Percentiles rank a stretch among this genome's conserved stretches.
Conservation (phyloP, 2,329 filamentous ascomycete species). For the Colletotrichum tabaci region DNA sequence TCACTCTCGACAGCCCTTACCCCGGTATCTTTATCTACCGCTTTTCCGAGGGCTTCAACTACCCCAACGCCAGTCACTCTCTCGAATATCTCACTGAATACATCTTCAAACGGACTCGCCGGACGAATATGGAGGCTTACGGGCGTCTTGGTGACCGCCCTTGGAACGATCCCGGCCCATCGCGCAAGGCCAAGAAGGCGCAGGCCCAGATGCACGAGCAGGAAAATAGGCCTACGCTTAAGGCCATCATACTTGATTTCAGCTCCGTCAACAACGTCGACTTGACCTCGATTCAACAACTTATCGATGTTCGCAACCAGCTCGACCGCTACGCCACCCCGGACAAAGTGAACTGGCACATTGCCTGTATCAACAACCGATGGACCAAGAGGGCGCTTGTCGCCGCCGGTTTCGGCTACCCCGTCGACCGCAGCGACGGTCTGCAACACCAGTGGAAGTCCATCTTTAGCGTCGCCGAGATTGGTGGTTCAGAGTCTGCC, state of each 20-base stretch:
- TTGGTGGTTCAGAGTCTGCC: conserved; percentile 80
- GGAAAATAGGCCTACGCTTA: conserved; percentile 76
- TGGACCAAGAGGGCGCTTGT: conserved; percentile 95
- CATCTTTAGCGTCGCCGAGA: conserved; percentile 94
- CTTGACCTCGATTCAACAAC: conserved; percentile 89
- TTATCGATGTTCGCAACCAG: conserved; percentile 96
- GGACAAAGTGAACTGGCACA: conserved; percentile 92
- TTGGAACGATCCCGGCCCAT: conserved; percentile 93
- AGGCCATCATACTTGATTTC: conserved; percentile 95
- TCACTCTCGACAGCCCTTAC: conserved; percentile 85
- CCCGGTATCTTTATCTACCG: conserved; percentile 97
- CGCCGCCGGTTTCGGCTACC: conserved; percentile 90
- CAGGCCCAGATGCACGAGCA: conserved; percentile 57
- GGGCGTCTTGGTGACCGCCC: conserved; percentile 81
- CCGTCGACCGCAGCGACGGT: conserved; percentile 65
- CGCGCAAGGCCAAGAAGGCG: conserved; percentile 60
- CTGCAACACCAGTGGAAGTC: conserved; percentile 84
- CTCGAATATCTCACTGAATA: conserved; percentile 82
- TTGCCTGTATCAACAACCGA: conserved; percentile 92
- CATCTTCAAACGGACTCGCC: conserved; percentile 80
- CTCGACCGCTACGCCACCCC: conserved; percentile 88
- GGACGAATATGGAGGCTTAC: conserved; percentile 80
- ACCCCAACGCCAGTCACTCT: conserved; percentile 92
- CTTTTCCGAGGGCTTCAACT: conserved; percentile 95
- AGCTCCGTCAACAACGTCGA: conserved; percentile 95